phyloP scores from a whole-genome alignment of 2,329 filamentous ascomycete species.

The Beauveria scarabaeidicola region DNA sequence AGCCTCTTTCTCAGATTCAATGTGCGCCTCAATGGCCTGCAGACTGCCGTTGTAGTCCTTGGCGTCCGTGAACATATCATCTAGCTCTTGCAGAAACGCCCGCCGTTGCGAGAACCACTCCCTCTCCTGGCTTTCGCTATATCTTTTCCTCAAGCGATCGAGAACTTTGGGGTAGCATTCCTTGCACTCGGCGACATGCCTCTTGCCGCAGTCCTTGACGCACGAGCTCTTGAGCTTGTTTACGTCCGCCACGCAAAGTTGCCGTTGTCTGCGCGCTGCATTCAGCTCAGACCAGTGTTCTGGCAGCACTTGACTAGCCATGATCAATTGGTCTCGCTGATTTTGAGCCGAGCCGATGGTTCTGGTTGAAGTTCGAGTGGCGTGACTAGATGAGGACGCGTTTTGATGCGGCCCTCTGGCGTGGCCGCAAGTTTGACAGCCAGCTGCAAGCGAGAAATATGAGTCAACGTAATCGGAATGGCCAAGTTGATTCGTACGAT shows the following conservation, averaged over 20 bases:
- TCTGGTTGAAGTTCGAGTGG: background rate
- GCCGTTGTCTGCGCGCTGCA: conserved; percentile 23
- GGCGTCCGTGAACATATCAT: conserved; percentile 39
- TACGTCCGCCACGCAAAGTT: conserved; percentile 32
- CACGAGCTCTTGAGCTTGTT: conserved; percentile 36
- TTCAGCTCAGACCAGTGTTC: conserved; percentile 33
- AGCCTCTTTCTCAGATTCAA: conserved; percentile 42
- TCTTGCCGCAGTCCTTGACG: conserved; percentile 32
- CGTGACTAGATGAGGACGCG: background rate
- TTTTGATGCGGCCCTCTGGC: background rate
- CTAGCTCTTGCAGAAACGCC: conserved; percentile 41
- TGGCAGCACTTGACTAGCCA: conserved; percentile 21
- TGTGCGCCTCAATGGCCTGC: conserved; percentile 38
- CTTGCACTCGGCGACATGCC: conserved; percentile 36
- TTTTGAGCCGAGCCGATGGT: background rate
- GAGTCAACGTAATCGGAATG: background rate
- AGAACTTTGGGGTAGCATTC: conserved; percentile 41
- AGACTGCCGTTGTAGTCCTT: conserved; percentile 35
- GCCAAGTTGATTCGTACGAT: background rate
- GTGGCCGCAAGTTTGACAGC: background rate
- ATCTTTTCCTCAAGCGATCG: conserved; percentile 33
- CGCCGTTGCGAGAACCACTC: conserved; percentile 46
- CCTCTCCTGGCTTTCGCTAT: conserved; percentile 24
- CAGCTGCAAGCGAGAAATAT: background rate
- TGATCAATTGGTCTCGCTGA: conserved; percentile 1